Conservation (phyloP, 2,329 filamentous ascomycete genomes). For the Aspergillus sp. region DNA sequence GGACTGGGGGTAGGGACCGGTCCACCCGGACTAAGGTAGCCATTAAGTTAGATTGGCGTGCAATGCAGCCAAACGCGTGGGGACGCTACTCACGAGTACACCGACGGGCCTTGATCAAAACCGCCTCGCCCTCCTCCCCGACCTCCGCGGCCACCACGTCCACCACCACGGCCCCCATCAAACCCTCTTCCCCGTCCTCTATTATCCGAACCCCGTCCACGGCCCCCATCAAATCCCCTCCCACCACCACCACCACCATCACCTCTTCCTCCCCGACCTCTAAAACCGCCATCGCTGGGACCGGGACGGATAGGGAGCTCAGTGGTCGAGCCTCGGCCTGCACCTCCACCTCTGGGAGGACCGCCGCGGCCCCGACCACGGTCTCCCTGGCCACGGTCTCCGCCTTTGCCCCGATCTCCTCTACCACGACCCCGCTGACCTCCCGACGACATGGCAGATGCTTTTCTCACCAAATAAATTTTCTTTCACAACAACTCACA, state of each 20-base stretch:
- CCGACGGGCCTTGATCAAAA: conserved; percentile 23
- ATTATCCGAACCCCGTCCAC: conserved; percentile 19
- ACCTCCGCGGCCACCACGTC: conserved; percentile 9
- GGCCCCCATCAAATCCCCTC: conserved; percentile 26
- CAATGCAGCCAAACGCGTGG: not conserved
- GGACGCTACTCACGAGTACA: conserved; percentile 34
- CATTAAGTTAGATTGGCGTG: not conserved
- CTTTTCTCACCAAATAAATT: not conserved
- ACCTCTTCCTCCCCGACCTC: conserved; percentile 26
- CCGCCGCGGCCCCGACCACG: conserved; percentile 19
- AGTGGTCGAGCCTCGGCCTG: conserved; percentile 27
- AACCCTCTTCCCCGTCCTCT: conserved; percentile 20
- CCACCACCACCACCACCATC: conserved; percentile 19
- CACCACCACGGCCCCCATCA: conserved; percentile 11
- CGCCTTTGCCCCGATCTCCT: conserved; percentile 12
- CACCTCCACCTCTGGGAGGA: conserved; percentile 14
- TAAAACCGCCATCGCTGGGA: conserved; percentile 14
- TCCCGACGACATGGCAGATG: conserved; percentile 19
- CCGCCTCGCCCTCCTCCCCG: conserved; percentile 16
- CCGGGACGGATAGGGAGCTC: conserved; percentile 27
- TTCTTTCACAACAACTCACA: not conserved
- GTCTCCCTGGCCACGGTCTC: conserved; percentile 18
- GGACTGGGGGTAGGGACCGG: conserved; percentile 23
- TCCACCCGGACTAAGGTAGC: conserved; percentile 23
- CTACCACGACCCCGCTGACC: conserved; percentile 21